Conservation (phyloP, 352 stramenopile genomes). For the Plasmopara halstedii region DNA sequence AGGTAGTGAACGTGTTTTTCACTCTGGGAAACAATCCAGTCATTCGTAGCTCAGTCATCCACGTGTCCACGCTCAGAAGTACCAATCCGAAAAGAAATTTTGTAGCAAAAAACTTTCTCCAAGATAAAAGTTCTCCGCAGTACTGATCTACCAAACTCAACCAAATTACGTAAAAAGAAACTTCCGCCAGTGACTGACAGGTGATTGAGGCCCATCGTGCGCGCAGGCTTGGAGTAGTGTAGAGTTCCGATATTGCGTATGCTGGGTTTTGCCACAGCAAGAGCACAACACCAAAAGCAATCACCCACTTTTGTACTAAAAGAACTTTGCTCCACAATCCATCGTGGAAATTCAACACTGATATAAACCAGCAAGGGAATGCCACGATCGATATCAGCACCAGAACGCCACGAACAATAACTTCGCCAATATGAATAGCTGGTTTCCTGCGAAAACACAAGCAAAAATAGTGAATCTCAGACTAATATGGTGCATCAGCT, state of each 20-base stretch:
- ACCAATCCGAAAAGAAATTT: conserved; percentile 29
- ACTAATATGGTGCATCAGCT: background rate
- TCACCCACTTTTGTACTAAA: conserved; percentile 63
- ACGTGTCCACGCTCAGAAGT: conserved; percentile 42
- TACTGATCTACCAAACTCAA: conserved; percentile 77
- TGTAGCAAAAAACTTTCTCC: conserved; percentile 13
- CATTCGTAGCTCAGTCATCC: conserved; percentile 62
- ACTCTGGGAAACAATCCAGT: conserved; percentile 35
- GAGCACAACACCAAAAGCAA: conserved; percentile 59
- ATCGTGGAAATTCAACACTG: conserved; percentile 44
- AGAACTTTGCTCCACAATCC: conserved; percentile 47
- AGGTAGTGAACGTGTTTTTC: background rate
- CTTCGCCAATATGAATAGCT: conserved; percentile 55
- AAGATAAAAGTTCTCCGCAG: conserved; percentile 30
- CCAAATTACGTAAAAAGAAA: conserved; percentile 77
- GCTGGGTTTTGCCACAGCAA: conserved; percentile 82
- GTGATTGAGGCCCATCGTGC: conserved; percentile 57
- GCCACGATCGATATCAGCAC: conserved; percentile 50
- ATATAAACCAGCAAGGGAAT: conserved; percentile 67
- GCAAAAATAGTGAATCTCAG: background rate
- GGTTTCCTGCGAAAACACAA: conserved; percentile 45
- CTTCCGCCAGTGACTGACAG: conserved; percentile 62
- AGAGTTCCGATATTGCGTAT: conserved; percentile 55
- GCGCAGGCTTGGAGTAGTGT: conserved; percentile 40
- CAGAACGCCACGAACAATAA: conserved; percentile 53